These are phyloP conservation scores for Populus nigra DNA, from an alignment of 345 rosid genomes.

Conservation along the genomic window DNA sequence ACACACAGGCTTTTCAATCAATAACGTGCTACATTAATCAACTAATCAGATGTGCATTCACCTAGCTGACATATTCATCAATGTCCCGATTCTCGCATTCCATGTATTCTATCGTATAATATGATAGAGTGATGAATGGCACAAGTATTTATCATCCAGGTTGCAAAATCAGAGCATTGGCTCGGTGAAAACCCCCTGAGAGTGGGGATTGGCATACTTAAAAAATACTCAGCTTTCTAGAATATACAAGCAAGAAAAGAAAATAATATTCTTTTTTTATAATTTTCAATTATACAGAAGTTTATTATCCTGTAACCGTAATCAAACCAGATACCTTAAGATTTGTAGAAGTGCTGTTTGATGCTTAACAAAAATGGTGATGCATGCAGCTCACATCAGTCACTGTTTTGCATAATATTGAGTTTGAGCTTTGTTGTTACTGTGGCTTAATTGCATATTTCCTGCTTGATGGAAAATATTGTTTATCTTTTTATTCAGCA, in stretches of 20 bases:
- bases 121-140: neutral
- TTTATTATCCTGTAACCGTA: neutral
- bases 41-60: neutral
- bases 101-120: neutral
- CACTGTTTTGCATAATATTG: neutral
- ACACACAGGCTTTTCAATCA: neutral
- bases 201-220: neutral
- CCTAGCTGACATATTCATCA: neutral
- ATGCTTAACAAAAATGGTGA: constrained; percentile 1
- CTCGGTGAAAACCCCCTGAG: neutral
- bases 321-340: neutral
- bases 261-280: neutral
- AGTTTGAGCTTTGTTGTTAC: neutral
- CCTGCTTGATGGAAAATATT: neutral
- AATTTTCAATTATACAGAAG: neutral
- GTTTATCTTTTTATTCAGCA: neutral
- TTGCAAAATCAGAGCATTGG: neutral
- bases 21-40: neutral
- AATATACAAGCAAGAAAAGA: neutral
- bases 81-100: neutral
- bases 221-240: neutral
- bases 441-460: neutral
- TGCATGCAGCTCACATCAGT: neutral
- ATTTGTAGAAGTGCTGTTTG: neutral
- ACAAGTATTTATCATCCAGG: neutral